Percentiles rank a stretch among this genome's conserved stretches.
Conservation (phyloP, 164 flowering plant genomes). For the Litsea cubeba region DNA sequence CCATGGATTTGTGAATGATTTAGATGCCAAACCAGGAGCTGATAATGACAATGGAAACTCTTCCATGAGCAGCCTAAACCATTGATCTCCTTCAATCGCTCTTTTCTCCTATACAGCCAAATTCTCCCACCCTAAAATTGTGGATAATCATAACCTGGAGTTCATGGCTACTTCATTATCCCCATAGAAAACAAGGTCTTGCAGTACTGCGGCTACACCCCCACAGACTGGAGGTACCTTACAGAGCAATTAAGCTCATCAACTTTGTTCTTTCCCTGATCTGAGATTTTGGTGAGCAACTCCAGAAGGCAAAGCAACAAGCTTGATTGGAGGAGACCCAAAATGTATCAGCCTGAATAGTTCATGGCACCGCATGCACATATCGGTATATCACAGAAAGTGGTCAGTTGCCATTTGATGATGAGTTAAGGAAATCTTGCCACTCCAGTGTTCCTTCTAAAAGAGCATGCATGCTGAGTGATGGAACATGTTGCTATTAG, state of each 20-base stretch:
- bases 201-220: constrained; percentile 53
- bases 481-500: constrained; percentile 13
- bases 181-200: constrained; percentile 54
- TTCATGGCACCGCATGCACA: constrained; percentile 49
- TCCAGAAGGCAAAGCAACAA: constrained; percentile 79
- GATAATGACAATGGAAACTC: constrained; percentile 68
- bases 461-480: constrained; percentile 43
- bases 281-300: constrained; percentile 42
- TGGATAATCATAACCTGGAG: constrained; percentile 58
- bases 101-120: constrained; percentile 20
- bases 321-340: constrained; percentile 73
- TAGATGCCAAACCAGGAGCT: constrained; percentile 61
- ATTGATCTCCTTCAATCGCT: constrained; percentile 29
- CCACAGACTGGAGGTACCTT: constrained; percentile 44
- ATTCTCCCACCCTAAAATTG: constrained; percentile 56
- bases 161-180: constrained; percentile 67
- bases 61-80: constrained; percentile 78
- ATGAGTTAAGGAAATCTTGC: constrained; percentile 35
- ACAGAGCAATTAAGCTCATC: constrained; percentile 35
- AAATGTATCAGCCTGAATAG: constrained; percentile 72
- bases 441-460: constrained; percentile 50
- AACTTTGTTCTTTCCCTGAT: constrained; percentile 27
- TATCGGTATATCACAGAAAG: constrained; percentile 33
- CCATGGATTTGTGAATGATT: constrained; percentile 29
- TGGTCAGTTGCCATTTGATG: constrained; percentile 20